Evolutionary conservation across 805 yeast species (phyloP).

Genomic region (Candida easanensis): DNA sequence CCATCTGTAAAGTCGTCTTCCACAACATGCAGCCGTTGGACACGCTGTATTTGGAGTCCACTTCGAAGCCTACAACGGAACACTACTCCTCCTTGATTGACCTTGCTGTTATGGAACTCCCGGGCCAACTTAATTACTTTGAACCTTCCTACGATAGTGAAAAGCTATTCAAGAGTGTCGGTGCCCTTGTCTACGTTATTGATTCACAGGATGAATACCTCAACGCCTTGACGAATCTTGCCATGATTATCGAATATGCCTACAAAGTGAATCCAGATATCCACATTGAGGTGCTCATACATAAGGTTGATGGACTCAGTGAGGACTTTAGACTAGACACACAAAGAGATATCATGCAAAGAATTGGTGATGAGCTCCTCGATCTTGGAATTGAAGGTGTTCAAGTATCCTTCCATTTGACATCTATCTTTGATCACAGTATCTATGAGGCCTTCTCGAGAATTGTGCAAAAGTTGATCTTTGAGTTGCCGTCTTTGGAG

Average conservation of each 20-base stretch:
- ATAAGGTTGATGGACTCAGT: conserved; percentile 91
- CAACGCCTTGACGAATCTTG: conserved; percentile 84
- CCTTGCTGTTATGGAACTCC: conserved; percentile 87
- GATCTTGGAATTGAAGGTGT: conserved; percentile 91
- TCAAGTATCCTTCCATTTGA: conserved; percentile 84
- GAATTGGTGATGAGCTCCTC: conserved; percentile 88
- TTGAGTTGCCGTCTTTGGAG: conserved; percentile 85
- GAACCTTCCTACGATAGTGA: conserved; percentile 83
- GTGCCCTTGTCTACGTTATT: conserved; percentile 90
- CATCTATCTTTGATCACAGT: conserved; percentile 93
- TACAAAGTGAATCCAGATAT: conserved; percentile 79
- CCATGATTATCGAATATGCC: conserved; percentile 85
- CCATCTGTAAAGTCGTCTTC: conserved; percentile 93
- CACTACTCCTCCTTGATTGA: conserved; percentile 82
- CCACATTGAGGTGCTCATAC: conserved; percentile 89
- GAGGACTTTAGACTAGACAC: conserved; percentile 95
- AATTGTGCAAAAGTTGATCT: conserved; percentile 86
- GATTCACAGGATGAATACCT: conserved; percentile 95
- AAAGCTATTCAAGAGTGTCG: conserved; percentile 73
- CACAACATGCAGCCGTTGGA: conserved; percentile 96
- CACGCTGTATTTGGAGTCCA: conserved; percentile 84
- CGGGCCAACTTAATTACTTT: conserved; percentile 88
- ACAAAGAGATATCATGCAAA: conserved; percentile 93
- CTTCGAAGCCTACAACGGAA: conserved; percentile 85
- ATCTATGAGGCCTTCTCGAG: conserved; percentile 94